These are phyloP conservation scores for Neurospora hispaniola DNA, from an alignment of 495 filamentous ascomycete species.

Conservation along the genomic window DNA sequence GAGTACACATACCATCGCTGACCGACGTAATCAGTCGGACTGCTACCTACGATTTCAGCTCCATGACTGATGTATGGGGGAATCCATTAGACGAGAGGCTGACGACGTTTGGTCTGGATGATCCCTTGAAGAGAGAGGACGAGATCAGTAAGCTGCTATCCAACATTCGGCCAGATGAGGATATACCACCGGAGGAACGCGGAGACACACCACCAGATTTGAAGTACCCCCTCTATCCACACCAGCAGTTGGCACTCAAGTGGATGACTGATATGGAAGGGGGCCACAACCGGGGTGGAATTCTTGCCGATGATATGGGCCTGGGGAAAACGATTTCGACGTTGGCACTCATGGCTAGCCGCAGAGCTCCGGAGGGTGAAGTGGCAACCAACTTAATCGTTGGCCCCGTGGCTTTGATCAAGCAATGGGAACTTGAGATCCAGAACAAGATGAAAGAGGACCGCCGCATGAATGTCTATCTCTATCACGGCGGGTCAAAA, in stretches of 20 bases:
- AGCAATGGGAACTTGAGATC: constrained; percentile 87
- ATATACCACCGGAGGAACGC: constrained; percentile 51
- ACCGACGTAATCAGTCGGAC: neutral
- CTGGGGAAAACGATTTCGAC: constrained; percentile 91
- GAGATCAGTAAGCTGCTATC: constrained; percentile 60
- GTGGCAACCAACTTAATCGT: constrained; percentile 70
- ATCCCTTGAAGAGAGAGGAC: constrained; percentile 48
- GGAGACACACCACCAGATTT: constrained; percentile 68
- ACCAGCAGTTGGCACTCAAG: constrained; percentile 71
- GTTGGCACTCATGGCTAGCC: constrained; percentile 70
- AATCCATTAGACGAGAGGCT: constrained; percentile 10
- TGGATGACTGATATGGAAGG: constrained; percentile 83
- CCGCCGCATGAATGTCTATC: constrained; percentile 52
- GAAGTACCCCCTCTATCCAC: constrained; percentile 60
- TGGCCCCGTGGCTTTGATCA: constrained; percentile 74
- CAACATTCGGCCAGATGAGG: constrained; percentile 65
- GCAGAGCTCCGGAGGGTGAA: constrained; percentile 45
- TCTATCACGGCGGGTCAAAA: constrained; percentile 45
- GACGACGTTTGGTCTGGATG: constrained; percentile 20
- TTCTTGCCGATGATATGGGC: constrained; percentile 90
- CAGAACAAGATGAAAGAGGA: constrained; percentile 49
- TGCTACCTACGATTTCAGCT: constrained; percentile 11
- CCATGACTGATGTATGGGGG: constrained; percentile 18
- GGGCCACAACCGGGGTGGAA: constrained; percentile 66
- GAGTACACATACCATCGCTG: neutral